Evolutionary conservation across 352 stramenopile species (phyloP), one percentile per base, ranked within the genome.

Genomic region (Aphanomyces cochlioides): DNA sequence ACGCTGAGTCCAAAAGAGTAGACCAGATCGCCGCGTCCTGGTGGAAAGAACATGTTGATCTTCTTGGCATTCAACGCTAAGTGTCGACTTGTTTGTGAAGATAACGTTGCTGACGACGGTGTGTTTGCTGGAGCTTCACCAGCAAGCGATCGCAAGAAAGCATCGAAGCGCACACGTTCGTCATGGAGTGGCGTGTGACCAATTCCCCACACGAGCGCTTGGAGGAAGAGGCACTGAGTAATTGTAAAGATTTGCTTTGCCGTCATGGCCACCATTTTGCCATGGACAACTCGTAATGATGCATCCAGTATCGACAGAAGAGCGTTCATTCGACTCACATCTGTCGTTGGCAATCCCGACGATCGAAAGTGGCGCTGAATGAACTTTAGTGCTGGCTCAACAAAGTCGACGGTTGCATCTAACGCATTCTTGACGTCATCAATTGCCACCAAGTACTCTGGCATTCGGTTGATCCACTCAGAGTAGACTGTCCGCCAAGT

Each of bases 151-250:
- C 78, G 78, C 13, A 93, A 53, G 63, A 91, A 91, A 3, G 75
- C 56, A 66, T 93, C 77, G 37, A 91, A 93, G 17, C 81, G 85
- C 0, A 81, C 74, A 1, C 82, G 77, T 43, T 93, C 86, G 19
- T 73, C 54, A 5, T 53, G 28, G 45, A 79, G 67, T 7, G 72
- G 73, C 0, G 86, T 91, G 67, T 77, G 74, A 1, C 86, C 86
- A 6, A 93, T 69, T 5, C 86, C 79, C 86, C 86, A 93, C 4
- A 93, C 77, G 1, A 93, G 70, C 12, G 83, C 78, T 50, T 92
- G 86, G 4, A 93, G 66, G 50, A 85, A 92, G 28, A 84, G 79
- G 59, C 83, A 91, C 40, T 89, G 78, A 4, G 89, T 66, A 0
- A 82, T 77, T 19, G 79, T 88, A 28, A 74, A 79, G 8, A 82